Conservation (phyloP, 2,329 filamentous ascomycete species). For the Beauveria brongniartii region DNA sequence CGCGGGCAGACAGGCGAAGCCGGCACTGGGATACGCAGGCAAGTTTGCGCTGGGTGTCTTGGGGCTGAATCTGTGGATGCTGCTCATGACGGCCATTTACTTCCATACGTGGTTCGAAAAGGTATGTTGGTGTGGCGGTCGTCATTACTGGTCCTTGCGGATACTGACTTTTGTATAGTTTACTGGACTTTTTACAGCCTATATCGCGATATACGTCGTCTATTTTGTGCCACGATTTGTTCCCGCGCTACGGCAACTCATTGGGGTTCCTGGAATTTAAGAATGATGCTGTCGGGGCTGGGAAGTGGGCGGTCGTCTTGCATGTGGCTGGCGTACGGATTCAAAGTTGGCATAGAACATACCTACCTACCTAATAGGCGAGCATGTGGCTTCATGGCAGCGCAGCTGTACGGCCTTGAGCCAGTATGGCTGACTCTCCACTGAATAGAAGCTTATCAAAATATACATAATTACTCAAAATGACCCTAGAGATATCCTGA, state of each 20-base stretch:
- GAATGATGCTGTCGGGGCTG: background rate
- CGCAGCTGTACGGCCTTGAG: background rate
- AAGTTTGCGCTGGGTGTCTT: conserved; percentile 57
- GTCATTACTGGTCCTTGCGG: too few species aligned
- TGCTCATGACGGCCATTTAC: conserved; percentile 96
- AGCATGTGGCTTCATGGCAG: background rate
- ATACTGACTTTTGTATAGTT: conserved; percentile 30
- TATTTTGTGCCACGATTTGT: conserved; percentile 46
- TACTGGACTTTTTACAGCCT: conserved; percentile 44
- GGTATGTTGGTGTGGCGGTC: conserved; percentile 38
- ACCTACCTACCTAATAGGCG: background rate
- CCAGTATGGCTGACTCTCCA: background rate
- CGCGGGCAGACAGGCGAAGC: conserved; percentile 17
- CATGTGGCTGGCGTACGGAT: background rate
- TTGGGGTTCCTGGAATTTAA: conserved; percentile 46
- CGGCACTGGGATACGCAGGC: conserved; percentile 36
- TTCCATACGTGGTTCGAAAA: conserved; percentile 99
- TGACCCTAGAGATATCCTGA: too few species aligned
- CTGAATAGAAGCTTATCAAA: background rate
- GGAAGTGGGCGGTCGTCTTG: background rate
- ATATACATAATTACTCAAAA: background rate
- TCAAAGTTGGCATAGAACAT: conserved; percentile 1
- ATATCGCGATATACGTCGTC: conserved; percentile 37
- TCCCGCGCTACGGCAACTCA: conserved; percentile 34
- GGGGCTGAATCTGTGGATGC: conserved; percentile 81